These are phyloP conservation scores for Lumnitzera littorea DNA, from an alignment of 345 rosid genomes.

Conservation along the genomic window DNA sequence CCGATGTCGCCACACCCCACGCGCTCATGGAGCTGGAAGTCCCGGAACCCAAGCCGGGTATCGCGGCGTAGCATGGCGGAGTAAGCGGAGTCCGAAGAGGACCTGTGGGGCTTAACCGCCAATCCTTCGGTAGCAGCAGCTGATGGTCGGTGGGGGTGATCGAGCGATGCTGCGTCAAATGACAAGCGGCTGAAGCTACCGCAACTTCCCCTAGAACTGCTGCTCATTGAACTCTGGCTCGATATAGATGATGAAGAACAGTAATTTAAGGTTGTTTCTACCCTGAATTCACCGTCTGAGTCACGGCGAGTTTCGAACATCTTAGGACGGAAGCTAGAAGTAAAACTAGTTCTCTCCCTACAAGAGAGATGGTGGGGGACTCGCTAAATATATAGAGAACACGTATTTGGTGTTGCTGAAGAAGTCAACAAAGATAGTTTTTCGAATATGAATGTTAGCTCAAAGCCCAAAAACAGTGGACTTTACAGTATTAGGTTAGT, in stretches of 20 bases:
- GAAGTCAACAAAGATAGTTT: too few species aligned
- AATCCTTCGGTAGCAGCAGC: background rate
- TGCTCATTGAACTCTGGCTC: slow-evolving; percentile 43
- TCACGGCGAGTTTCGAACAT: slow-evolving; percentile 13
- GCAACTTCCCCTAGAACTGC: slow-evolving; percentile 35
- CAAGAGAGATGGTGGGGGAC: background rate
- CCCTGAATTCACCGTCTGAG: slow-evolving; percentile 23
- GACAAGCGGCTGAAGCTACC: slow-evolving; percentile 70
- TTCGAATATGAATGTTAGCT: too few species aligned
- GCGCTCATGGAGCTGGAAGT: slow-evolving; percentile 62
- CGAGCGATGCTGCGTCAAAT: slow-evolving; percentile 32
- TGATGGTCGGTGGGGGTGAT: background rate
- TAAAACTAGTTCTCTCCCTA: slow-evolving; percentile 1
- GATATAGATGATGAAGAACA: slow-evolving; percentile 22
- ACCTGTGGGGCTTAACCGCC: slow-evolving; percentile 20
- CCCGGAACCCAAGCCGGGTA: slow-evolving; percentile 46
- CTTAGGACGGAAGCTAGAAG: background rate
- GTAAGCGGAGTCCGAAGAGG: slow-evolving; percentile 79
- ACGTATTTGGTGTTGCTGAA: too few species aligned
- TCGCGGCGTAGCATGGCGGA: slow-evolving; percentile 51
- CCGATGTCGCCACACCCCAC: slow-evolving; percentile 93
- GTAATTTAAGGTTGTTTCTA: slow-evolving; percentile 35
- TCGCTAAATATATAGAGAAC: background rate
- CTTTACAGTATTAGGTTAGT: too few species aligned
- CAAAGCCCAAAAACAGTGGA: too few species aligned